Evolutionary conservation across 371 early-diverging fungal genomes (phyloP).

Genomic region (Mortierella sp.): DNA sequence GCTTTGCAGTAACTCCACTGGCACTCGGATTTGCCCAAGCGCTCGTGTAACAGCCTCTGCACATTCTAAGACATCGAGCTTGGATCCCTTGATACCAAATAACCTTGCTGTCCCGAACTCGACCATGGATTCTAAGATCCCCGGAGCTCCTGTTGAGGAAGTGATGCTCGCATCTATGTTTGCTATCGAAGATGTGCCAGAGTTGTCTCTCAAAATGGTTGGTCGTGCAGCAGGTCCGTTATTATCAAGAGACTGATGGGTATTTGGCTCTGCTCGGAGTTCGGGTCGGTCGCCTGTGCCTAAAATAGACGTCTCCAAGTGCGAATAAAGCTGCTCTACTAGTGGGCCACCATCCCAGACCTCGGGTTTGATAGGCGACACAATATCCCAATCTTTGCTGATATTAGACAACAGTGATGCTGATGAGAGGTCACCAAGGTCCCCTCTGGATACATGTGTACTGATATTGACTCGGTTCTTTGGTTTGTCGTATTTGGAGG

Average conservation of each 20-base stretch:
- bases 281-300: constrained; percentile 24
- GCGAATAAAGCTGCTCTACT: constrained; percentile 29
- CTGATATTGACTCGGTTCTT: constrained; percentile 12
- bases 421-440: constrained; percentile 11
- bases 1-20: background rate
- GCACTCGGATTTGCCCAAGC: constrained; percentile 34
- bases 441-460: constrained; percentile 3
- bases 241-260: background rate
- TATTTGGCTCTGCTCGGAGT: background rate
- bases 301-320: constrained; percentile 35
- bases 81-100: constrained; percentile 31
- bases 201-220: background rate
- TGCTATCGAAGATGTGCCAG: background rate
- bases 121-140: constrained; percentile 37
- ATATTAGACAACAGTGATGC: constrained; percentile 32
- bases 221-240: constrained; percentile 4
- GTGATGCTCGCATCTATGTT: background rate
- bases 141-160: constrained; percentile 5
- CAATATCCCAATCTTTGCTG: constrained; percentile 44
- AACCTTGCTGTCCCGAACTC: constrained; percentile 34
- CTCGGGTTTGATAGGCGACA: constrained; percentile 23
- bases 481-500: background rate
- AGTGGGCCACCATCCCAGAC: constrained; percentile 39
- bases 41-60: constrained; percentile 47
- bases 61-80: constrained; percentile 32